Evolutionary conservation across 2,329 filamentous ascomycete species (phyloP), one percentile per base, ranked within the genome.

Genomic region (Stagonosporopsis cucurbitacearum): DNA sequence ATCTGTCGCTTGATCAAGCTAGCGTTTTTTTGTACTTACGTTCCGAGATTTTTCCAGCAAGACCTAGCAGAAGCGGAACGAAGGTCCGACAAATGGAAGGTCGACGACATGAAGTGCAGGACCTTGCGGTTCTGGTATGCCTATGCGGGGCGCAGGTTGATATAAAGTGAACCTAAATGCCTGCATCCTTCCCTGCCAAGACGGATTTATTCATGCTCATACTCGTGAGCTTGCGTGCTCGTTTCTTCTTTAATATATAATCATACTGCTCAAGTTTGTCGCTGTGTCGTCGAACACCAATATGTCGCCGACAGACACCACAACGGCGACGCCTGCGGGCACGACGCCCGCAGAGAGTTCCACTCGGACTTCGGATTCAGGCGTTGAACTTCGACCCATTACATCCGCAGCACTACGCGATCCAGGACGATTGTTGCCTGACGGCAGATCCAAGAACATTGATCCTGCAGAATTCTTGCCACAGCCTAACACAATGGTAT

Each of bases 401-500:
- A 20, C 41, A 15, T 32, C 49, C 4, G 42, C 45, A 22, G 40
- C 44, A 13, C 26, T 51, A 3, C 42, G 45, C 12, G 46, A 56
- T 22, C 20, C 44, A 20, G 49, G 52, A 22, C 39, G 48, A 22
- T n/a, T 50, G 8, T 23, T 46, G 13, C 28, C 39, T n/a, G 48
- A 57, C 8, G 26, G 19, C 23, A 41, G 15, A 33, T 23, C 36
- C 20, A 60, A 52, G 23, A 59, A 62, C 46, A 52, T 60, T 33
- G 67, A 70, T 44, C 63, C 65, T 2, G 45, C 53, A 20, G 73
- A 77, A 40, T 73, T 69, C 17, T 71, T 80, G 0, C 78, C 79
- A 2, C 75, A 78, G 26, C 79, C 79, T 1, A 77, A 75, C 1
- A 78, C 75, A 1, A 74, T 76, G 1, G 63, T 73, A 6, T 71